Conservation (phyloP, 352 stramenopile genomes). For the Blastocystis sp. region DNA sequence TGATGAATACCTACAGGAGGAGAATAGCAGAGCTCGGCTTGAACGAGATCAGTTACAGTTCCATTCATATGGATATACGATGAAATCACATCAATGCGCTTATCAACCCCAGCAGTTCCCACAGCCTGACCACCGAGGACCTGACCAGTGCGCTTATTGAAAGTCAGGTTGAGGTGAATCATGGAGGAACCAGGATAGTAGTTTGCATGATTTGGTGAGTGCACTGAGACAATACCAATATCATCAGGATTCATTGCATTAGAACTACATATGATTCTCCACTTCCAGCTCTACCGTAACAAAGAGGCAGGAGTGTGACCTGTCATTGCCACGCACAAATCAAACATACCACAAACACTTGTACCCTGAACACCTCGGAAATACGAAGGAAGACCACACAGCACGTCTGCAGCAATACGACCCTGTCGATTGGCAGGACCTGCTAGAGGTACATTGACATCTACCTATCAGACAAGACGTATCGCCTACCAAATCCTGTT, state of each 20-base stretch:
- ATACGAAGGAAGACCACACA: conserved; percentile 67
- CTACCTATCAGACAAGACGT: neutral
- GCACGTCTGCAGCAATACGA: conserved; percentile 70
- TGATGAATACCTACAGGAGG: conserved; percentile 63
- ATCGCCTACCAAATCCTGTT: conserved; percentile 13
- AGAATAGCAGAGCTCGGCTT: conserved; percentile 71
- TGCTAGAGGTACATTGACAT: conserved; percentile 66
- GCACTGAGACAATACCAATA: conserved; percentile 65
- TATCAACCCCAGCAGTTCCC: conserved; percentile 71
- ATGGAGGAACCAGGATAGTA: conserved; percentile 70
- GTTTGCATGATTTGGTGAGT: conserved; percentile 68
- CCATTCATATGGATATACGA: conserved; percentile 68
- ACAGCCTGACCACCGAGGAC: conserved; percentile 70
- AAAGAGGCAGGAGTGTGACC: conserved; percentile 66
- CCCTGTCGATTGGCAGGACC: conserved; percentile 70
- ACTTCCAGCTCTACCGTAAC: neutral
- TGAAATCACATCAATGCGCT: conserved; percentile 71
- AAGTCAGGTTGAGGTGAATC: conserved; percentile 70
- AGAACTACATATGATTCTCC: neutral
- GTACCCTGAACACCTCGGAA: conserved; percentile 69
- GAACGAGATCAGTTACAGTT: conserved; percentile 68
- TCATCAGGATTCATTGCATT: conserved; percentile 10
- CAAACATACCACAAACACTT: conserved; percentile 69
- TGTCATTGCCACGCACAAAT: conserved; percentile 68
- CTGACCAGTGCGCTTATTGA: conserved; percentile 66